phyloP scores from a whole-genome alignment of 2,329 filamentous ascomycete species.

The Fusarium sp. region DNA sequence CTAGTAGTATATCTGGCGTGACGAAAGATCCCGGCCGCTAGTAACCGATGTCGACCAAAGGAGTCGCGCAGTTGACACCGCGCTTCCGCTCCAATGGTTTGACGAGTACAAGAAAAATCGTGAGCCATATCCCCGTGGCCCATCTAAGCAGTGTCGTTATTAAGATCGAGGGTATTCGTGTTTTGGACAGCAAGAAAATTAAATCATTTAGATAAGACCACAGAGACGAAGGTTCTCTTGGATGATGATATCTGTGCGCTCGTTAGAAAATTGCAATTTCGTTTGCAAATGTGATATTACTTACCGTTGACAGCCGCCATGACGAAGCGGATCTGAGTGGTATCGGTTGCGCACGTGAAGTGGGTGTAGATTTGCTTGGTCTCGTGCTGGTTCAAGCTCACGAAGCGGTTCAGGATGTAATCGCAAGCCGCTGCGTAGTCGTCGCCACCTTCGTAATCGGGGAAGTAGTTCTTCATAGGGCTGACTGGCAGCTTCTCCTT shows the following conservation, averaged over 20 bases:
- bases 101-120: constrained; percentile 51
- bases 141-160: constrained; percentile 53
- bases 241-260: constrained; percentile 90
- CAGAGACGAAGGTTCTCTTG: constrained; percentile 98
- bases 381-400: constrained; percentile 98
- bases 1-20: constrained; percentile 39
- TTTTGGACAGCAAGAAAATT: constrained; percentile 52
- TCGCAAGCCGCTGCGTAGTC: constrained; percentile 97
- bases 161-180: constrained; percentile 58
- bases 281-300: constrained; percentile 45
- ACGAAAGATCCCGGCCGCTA: constrained; percentile 30
- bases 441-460: constrained; percentile 92
- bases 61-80: constrained; percentile 36
- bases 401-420: constrained; percentile 98
- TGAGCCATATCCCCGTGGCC: constrained; percentile 54
- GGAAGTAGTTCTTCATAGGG: constrained; percentile 90
- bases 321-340: constrained; percentile 98
- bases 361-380: constrained; percentile 99
- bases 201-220: constrained; percentile 84
- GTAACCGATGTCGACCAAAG: constrained; percentile 28
- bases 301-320: constrained; percentile 99
- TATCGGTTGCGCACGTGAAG: constrained; percentile 98
- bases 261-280: constrained; percentile 54
- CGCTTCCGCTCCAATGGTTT: constrained; percentile 44
- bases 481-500: constrained; percentile 85